These are phyloP conservation scores for Ophiostoma ulmi DNA, from an alignment of 2,329 filamentous ascomycete species.

Conservation along the genomic window DNA sequence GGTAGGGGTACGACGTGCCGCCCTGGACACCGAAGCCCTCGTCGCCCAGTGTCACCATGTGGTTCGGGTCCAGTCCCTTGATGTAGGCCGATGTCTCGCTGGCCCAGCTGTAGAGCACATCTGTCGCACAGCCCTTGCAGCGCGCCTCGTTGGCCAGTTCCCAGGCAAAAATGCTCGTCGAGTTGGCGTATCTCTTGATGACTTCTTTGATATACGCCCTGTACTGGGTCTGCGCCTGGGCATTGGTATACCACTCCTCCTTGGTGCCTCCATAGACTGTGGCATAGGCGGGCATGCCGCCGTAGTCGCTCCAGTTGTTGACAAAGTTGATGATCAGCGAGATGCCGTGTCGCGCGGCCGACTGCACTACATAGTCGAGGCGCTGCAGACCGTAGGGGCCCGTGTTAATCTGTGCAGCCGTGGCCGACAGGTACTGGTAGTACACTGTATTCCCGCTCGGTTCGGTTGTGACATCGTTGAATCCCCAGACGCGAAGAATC, in stretches of 20 bases:
- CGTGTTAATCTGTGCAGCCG: slow-evolving; percentile 56
- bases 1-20: slow-evolving; percentile 3
- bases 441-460: slow-evolving; percentile 40
- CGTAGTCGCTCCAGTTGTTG: slow-evolving; percentile 66
- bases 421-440: slow-evolving; percentile 50
- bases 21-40: slow-evolving; percentile 38
- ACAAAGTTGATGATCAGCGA: slow-evolving; percentile 62
- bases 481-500: slow-evolving; percentile 46
- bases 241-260: slow-evolving; percentile 50
- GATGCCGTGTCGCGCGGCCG: slow-evolving; percentile 54
- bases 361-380: slow-evolving; percentile 48
- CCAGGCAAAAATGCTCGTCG: slow-evolving; percentile 48
- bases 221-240: slow-evolving; percentile 48
- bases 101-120: slow-evolving; percentile 57
- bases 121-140: slow-evolving; percentile 54
- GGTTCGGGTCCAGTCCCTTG: slow-evolving; percentile 54
- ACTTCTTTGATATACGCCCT: slow-evolving; percentile 27
- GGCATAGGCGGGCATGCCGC: slow-evolving; percentile 55
- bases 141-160: slow-evolving; percentile 53
- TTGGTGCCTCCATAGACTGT: slow-evolving; percentile 49
- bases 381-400: slow-evolving; percentile 55
- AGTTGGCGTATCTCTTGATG: slow-evolving; percentile 42
- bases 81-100: slow-evolving; percentile 53
- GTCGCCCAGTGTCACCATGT: slow-evolving; percentile 60
- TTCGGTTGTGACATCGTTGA: slow-evolving; percentile 51